Percentiles rank a stretch among this genome's conserved stretches.
Evolutionary conservation across 2,329 filamentous ascomycete genomes (phyloP).

Genomic region (Pseudogymnoascus sp.): DNA sequence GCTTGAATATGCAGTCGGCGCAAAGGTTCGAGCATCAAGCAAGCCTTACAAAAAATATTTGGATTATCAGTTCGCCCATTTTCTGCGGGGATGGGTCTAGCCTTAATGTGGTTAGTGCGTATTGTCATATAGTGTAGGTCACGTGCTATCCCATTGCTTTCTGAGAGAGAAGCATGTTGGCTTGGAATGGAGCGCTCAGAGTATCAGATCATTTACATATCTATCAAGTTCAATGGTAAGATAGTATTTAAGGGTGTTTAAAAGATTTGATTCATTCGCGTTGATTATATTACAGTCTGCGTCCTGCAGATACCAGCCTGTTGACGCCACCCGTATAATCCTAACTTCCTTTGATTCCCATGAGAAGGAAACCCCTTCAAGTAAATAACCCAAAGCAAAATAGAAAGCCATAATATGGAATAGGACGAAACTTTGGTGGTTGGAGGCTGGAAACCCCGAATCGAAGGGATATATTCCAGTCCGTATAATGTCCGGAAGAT

Average conservation of each 20-base stretch:
- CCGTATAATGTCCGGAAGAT: background rate
- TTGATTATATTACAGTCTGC: conserved; percentile 7
- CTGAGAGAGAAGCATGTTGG: background rate
- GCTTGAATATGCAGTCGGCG: conserved; percentile 7
- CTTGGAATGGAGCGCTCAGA: too few species aligned
- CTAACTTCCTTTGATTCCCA: conserved; percentile 2
- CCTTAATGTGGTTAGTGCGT: background rate
- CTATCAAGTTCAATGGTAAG: background rate
- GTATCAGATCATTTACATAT: background rate
- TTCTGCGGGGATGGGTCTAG: background rate
- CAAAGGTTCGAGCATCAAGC: conserved; percentile 4
- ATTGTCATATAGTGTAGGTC: too few species aligned
- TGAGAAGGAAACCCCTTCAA: background rate
- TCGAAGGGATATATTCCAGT: background rate
- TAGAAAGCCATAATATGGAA: background rate
- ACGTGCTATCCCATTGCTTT: too few species aligned
- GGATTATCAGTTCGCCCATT: conserved; percentile 5
- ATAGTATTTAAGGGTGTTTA: background rate
- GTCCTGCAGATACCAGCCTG: background rate
- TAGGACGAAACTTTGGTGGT: background rate
- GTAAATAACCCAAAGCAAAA: background rate
- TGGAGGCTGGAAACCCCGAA: background rate
- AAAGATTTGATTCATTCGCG: background rate
- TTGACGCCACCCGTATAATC: conserved; percentile 8
- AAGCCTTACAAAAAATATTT: conserved; percentile 9